Evolutionary conservation across 306 rosid species (phyloP), one percentile per base, ranked within the genome.

Genomic region (Inga oerstediana): DNA sequence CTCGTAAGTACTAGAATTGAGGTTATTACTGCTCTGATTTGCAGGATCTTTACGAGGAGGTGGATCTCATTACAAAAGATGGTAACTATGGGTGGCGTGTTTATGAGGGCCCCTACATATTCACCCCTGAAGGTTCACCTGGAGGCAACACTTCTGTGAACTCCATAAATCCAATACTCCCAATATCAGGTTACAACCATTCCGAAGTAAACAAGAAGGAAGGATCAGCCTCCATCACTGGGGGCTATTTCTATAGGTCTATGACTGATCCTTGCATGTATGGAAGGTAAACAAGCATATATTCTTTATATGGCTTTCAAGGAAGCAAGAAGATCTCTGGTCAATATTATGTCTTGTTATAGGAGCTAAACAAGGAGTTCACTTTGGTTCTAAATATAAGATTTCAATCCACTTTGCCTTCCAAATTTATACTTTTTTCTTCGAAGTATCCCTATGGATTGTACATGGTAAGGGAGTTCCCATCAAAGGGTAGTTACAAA

Each of bases 41-140:
- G 79, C 89, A 96, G 99, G 94, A 94, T 89, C 62, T n/a, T 58
- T 88, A 94, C 14, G 99, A 97, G 84, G 99, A 97, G 80, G 97
- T 97, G 75, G 95, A 97, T 92, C 84, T 97, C 61, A 91, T 97
- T 84, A 92, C 95, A 17, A 97, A 91, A 86, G 94, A 97, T 22
- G 99, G 99, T 80, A 97, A 97, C 90, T 97, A 97, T 15, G 99
- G 99, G 1, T 97, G 99, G 99, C 88, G 92, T 77, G 82, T 90
- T 65, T 90, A 91, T 3, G 99, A 97, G 84, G 99, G 99, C 17
- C 97, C 93, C 5, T 73, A 79, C 76, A 81, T 19, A 43, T 92
- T 76, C 87, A 66, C 43, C 69, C 84, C 87, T 27, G 27, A 84
- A 34, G 69, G 80, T 7, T 68, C 97, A 65, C 89, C 91, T 8